Base-by-base conservation (phyloP, 2,329 filamentous ascomycete genomes). In the Fusarium chuoi region DNA sequence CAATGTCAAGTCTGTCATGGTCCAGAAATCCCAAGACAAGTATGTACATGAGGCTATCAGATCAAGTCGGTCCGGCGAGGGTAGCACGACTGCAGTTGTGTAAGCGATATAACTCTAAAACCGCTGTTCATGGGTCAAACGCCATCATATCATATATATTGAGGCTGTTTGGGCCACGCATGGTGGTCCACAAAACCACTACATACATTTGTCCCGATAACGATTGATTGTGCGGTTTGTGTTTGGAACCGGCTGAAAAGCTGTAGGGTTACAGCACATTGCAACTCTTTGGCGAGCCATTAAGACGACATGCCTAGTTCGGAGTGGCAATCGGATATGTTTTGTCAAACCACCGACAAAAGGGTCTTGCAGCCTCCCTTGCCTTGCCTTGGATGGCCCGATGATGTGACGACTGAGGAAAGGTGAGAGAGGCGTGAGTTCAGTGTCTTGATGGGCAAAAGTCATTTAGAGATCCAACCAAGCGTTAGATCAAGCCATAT, bases 361-460 rank as follows among this genome's bases (percentile, higher is more conserved):
- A 74, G 60, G 63, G 58, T 42, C 72, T 65, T 68, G 18, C 64
- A 62, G n/a, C 52, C 57, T 75, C 71, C 71, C 71, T 74, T 51
- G 33, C 41, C 71, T 75, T 49, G 33, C 33, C 33, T 33, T 33
- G 60, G 48, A 74, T 48, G 49, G 24, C 20, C 38, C 28, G 28
- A 36, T 63, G 55, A 59, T 57, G 35, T 61, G 55, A 48, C 30
- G n/a, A 68, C 33, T 28, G 36, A 39, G 33, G 48, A 22, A 38
- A 44, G 18, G n/a, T 24, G 35, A 54, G 20, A 44, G 24, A n/a
- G 20, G 15, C 17, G 30, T 38, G 42, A 35, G 20, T 36, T 59
- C 33, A n/a, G 24, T 28, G 42, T 59, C 20, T 48, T 18, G 28
- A 35, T 38, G 44, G 30, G 49, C 15, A 58, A 46, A 33, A 15